phyloP scores from a whole-genome alignment of 2,329 filamentous ascomycete species.

The Colletotrichum sublineola region DNA sequence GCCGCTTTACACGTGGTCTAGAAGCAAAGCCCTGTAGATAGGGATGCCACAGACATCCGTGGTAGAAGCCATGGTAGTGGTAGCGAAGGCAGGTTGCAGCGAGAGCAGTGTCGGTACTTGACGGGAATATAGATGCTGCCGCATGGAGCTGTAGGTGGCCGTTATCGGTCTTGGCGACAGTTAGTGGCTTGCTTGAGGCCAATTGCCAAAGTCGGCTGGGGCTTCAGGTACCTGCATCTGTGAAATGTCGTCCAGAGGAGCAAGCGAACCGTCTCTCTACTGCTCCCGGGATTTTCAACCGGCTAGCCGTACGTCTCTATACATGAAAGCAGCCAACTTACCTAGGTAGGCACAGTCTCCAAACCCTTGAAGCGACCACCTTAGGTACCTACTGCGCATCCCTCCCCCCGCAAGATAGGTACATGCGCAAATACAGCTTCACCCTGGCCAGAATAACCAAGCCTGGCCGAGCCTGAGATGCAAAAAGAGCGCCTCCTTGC shows the following conservation, averaged over 20 bases:
- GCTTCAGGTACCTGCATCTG: conserved; percentile 23
- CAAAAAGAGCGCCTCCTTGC: not conserved
- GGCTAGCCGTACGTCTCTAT: not conserved
- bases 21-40: no score
- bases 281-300: not conserved
- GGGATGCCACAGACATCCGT: not conserved
- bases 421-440: not conserved
- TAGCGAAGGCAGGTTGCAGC: conserved; percentile 6
- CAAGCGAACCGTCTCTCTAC: not conserved
- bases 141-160: conserved; percentile 7
- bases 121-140: not conserved
- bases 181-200: not conserved
- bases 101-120: not conserved
- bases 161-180: conserved; percentile 4
- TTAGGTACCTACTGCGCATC: not conserved
- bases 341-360: not conserved
- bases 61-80: not conserved
- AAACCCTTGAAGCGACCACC: not conserved
- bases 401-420: not conserved
- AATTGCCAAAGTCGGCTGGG: not conserved
- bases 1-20: not conserved
- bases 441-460: not conserved
- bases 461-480: conserved; percentile 1
- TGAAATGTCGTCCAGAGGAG: conserved; percentile 13
- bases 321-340: not conserved